Evolutionary conservation across 768 basidiomycete species (phyloP).

Genomic region (Mycena pura): DNA sequence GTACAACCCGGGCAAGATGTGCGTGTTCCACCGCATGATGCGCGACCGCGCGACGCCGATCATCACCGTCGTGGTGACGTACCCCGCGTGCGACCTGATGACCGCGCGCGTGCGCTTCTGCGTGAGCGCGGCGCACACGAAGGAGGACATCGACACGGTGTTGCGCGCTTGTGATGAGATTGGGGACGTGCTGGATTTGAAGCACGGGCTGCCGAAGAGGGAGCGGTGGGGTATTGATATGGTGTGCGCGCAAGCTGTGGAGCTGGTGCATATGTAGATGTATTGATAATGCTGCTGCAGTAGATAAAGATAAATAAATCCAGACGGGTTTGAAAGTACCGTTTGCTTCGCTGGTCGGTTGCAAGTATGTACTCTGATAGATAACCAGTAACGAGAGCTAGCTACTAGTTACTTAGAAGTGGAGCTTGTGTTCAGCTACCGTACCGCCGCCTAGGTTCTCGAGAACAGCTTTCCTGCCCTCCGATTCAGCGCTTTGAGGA

Average conservation of each 20-base stretch:
- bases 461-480: too few relatives aligned
- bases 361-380: too few relatives aligned
- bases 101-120: conserved; percentile 93
- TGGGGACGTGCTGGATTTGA: conserved; percentile 89
- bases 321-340: too few relatives aligned
- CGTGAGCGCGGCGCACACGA: conserved; percentile 93
- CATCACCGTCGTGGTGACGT: conserved; percentile 88
- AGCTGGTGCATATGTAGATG: conserved; percentile 60
- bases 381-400: too few relatives aligned
- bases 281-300: neutral
- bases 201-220: conserved; percentile 62
- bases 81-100: conserved; percentile 89
- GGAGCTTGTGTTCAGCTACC: too few relatives aligned
- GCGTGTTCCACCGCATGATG: conserved; percentile 91
- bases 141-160: conserved; percentile 91
- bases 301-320: too few relatives aligned
- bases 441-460: too few relatives aligned
- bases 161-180: conserved; percentile 91
- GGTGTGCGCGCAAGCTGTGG: conserved; percentile 73
- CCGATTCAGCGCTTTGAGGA: too few relatives aligned
- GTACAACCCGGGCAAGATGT: conserved; percentile 95
- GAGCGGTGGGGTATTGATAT: conserved; percentile 84
- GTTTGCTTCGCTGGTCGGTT: too few relatives aligned
- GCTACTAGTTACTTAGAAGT: too few relatives aligned
- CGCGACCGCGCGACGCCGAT: conserved; percentile 78